Evolutionary conservation across 164 flowering plant species (phyloP).

Genomic region (Aristolochia californica): DNA sequence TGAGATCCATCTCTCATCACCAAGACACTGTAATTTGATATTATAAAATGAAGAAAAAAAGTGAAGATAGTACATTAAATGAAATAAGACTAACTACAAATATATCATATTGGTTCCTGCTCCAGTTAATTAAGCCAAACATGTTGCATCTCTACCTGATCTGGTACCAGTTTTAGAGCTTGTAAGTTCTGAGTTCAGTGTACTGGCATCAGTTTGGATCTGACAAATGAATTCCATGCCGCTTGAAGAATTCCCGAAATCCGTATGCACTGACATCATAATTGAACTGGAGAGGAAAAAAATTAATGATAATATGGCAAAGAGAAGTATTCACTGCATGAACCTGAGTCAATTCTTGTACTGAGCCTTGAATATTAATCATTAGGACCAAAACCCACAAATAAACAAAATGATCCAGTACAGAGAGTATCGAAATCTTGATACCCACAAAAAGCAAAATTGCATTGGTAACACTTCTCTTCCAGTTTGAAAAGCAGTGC

Average conservation of each 20-base stretch:
- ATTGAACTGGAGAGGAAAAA: slow-evolving; percentile 46
- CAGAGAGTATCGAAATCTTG: background rate
- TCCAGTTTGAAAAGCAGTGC: background rate
- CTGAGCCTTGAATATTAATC: background rate
- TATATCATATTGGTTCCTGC: too few relatives aligned
- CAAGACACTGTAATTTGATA: too few relatives aligned
- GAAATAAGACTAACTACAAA: too few relatives aligned
- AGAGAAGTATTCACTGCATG: background rate
- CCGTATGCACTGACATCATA: slow-evolving; percentile 75
- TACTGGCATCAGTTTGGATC: slow-evolving; percentile 14
- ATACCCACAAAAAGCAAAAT: background rate
- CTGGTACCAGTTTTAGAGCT: too few relatives aligned
- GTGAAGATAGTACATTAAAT: too few relatives aligned
- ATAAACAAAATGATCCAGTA: background rate
- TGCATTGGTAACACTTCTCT: background rate
- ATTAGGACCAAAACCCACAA: background rate
- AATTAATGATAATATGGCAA: background rate
- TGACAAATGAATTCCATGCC: slow-evolving; percentile 33
- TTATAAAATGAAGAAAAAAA: too few relatives aligned
- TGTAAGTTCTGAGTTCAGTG: too few relatives aligned
- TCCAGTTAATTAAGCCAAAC: too few relatives aligned
- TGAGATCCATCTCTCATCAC: too few relatives aligned
- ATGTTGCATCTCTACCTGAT: too few relatives aligned
- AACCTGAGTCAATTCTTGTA: background rate
- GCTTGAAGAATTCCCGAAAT: slow-evolving; percentile 80